Percentiles rank a stretch among this genome's conserved stretches.
Evolutionary conservation across 306 rosid species (phyloP).

Genomic region (Gynostemma pentaphyllum): DNA sequence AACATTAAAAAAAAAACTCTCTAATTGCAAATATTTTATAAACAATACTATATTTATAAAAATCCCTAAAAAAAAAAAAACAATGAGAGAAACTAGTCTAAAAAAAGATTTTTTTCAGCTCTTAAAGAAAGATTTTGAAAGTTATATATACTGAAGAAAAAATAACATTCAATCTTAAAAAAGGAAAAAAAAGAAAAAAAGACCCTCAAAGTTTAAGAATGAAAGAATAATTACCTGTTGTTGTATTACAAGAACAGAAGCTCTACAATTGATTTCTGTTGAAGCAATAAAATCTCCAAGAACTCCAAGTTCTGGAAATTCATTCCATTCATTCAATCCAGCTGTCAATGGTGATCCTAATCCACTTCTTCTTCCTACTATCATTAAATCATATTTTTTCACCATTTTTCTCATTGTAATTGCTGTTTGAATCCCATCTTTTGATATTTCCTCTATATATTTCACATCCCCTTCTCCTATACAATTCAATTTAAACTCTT

Average conservation of each 20-base stretch:
- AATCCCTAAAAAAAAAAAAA: too few species aligned
- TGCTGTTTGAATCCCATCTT: slow-evolving; percentile 23
- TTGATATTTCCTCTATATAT: slow-evolving; percentile 4
- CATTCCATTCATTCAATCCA: slow-evolving; percentile 63
- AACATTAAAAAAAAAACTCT: too few species aligned
- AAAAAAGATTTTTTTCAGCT: too few species aligned
- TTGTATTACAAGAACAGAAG: slow-evolving; percentile 47
- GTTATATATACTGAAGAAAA: too few species aligned
- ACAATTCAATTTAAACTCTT: neutral
- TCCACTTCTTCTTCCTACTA: slow-evolving; percentile 48
- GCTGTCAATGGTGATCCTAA: slow-evolving; percentile 27
- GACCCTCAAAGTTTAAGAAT: too few species aligned
- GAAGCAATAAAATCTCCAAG: slow-evolving; percentile 60
- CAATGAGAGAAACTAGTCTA: too few species aligned
- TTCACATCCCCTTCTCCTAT: slow-evolving; percentile 4
- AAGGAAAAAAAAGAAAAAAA: too few species aligned
- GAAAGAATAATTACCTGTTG: slow-evolving; percentile 24
- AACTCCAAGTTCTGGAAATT: slow-evolving; percentile 59
- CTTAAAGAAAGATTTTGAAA: too few species aligned
- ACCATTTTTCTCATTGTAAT: slow-evolving; percentile 15
- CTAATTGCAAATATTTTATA: too few species aligned
- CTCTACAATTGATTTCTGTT: slow-evolving; percentile 25
- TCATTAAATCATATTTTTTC: slow-evolving; percentile 33
- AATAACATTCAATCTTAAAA: neutral
- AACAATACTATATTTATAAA: too few species aligned